Percentiles rank a stretch among this genome's conserved stretches.
Conservation (phyloP, 2,329 filamentous ascomycete genomes). For the Magnaporthiopsis rhizophila region DNA sequence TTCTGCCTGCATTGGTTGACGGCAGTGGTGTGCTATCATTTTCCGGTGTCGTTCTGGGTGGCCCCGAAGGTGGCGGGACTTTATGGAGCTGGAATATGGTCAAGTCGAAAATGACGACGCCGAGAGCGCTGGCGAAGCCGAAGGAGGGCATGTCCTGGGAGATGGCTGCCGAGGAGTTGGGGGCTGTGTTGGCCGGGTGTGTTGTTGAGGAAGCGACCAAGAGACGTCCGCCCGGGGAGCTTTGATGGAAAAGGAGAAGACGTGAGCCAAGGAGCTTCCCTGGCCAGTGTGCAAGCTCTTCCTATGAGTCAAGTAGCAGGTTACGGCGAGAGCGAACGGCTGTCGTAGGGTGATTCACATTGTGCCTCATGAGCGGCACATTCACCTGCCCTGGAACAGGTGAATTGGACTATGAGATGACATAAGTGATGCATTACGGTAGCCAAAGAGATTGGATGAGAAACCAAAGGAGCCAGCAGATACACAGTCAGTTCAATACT, state of each 20-base stretch:
- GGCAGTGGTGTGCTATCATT: neutral
- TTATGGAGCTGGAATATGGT: neutral
- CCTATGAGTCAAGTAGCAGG: neutral
- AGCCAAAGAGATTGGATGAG: no score
- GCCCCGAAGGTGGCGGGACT: neutral
- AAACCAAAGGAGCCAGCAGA: no score
- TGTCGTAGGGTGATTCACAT: neutral
- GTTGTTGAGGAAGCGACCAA: neutral
- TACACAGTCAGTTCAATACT: no score
- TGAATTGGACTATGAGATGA: no score
- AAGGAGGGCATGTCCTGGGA: neutral
- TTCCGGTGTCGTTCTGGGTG: no score
- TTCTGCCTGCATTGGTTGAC: neutral
- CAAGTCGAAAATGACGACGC: neutral
- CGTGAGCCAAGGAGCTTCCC: no score
- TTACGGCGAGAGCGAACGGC: no score
- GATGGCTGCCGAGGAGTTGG: neutral
- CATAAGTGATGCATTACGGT: no score
- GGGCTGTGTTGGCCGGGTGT: no score
- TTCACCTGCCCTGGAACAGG: neutral
- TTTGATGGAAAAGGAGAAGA: no score
- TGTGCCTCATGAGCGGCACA: neutral
- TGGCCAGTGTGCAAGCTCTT: no score
- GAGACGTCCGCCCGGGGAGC: neutral
- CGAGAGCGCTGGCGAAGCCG: neutral